A percentile compares a stretch with the other conserved stretches of the same genome.
Conservation (phyloP, 148 eudicot species). For the Silene latifolia region DNA sequence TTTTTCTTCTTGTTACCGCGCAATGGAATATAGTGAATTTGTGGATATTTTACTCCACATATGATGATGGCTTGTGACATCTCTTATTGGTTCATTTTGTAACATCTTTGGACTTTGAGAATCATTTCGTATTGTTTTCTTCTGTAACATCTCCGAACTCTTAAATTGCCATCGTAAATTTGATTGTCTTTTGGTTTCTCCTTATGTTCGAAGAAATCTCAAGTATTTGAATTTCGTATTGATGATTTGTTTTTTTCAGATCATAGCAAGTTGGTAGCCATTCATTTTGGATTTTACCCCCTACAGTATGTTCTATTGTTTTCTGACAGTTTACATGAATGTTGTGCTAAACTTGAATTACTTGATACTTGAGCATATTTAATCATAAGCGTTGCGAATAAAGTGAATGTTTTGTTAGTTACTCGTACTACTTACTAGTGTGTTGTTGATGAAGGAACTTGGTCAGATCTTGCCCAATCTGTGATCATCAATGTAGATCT, state of each 20-base stretch:
- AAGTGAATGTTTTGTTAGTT: too few species aligned
- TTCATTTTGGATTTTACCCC: too few species aligned
- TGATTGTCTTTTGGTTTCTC: slow-evolving; percentile 8
- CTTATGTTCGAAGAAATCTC: slow-evolving; percentile 26
- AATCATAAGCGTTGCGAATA: too few species aligned
- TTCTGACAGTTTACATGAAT: too few species aligned
- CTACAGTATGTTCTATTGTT: too few species aligned
- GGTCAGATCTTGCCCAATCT: too few species aligned
- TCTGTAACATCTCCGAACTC: slow-evolving; percentile 12
- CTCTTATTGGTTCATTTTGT: neutral
- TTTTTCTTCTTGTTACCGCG: slow-evolving; percentile 1
- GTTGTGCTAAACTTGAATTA: too few species aligned
- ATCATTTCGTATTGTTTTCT: neutral
- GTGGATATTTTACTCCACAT: neutral
- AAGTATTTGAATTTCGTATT: slow-evolving; percentile 19
- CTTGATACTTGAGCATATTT: too few species aligned
- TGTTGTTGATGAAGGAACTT: too few species aligned
- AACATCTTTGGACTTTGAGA: slow-evolving; percentile 7
- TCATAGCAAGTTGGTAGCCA: neutral
- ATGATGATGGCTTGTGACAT: slow-evolving; percentile 14
- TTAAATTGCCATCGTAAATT: neutral
- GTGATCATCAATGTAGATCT: too few species aligned
- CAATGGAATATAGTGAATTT: slow-evolving; percentile 10
- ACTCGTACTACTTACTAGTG: too few species aligned
- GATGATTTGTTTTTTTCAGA: slow-evolving; percentile 20